phyloP scores from a whole-genome alignment of 495 filamentous ascomycete species.

The Tetracladium setigerum region DNA sequence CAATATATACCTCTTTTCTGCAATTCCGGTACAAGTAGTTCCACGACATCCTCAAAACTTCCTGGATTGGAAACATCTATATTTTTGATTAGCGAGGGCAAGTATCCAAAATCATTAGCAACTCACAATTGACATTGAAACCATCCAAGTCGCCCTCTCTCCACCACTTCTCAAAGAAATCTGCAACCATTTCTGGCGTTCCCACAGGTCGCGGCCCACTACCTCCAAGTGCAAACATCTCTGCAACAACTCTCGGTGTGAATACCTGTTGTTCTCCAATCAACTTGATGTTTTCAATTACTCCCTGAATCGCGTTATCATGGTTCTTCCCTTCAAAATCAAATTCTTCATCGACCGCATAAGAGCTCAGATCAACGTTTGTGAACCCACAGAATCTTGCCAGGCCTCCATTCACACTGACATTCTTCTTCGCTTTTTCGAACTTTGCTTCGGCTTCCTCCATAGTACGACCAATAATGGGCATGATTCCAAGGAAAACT shows the following conservation, averaged over 20 bases:
- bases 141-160: conserved; percentile 56
- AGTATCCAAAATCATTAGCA: background rate
- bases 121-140: conserved; percentile 39
- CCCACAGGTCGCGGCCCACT: conserved; percentile 46
- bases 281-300: conserved; percentile 15
- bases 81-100: conserved; percentile 4
- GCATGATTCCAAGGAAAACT: conserved; percentile 40
- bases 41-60: conserved; percentile 55
- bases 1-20: conserved; percentile 45
- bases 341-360: conserved; percentile 50
- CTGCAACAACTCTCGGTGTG: conserved; percentile 54
- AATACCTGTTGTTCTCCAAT: conserved; percentile 43
- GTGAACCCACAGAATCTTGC: conserved; percentile 54
- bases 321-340: conserved; percentile 57
- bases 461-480: conserved; percentile 43
- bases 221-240: conserved; percentile 52
- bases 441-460: conserved; percentile 46
- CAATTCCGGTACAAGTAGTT: conserved; percentile 52
- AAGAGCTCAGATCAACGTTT: conserved; percentile 45
- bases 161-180: conserved; percentile 54
- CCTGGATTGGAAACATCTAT: conserved; percentile 37
- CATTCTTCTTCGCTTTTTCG: conserved; percentile 41
- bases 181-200: conserved; percentile 48
- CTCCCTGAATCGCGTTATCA: conserved; percentile 32
- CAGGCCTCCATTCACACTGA: conserved; percentile 45